These are phyloP conservation scores for Pyrrhoderma noxium DNA, from an alignment of 1,284 basidiomycete species.

Conservation along the genomic window DNA sequence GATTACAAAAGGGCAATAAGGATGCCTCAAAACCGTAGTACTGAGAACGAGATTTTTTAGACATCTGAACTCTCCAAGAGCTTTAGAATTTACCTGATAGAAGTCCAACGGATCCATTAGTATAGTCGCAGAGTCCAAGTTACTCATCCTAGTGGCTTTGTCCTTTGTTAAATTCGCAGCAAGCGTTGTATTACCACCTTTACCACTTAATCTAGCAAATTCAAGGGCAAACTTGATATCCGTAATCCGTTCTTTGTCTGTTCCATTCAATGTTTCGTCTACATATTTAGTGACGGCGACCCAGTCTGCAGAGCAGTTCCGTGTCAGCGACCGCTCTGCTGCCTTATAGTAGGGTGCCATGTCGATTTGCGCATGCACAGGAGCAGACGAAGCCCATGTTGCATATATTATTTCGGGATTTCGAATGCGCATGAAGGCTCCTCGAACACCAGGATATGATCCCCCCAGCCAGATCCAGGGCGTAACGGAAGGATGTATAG, in stretches of 20 bases:
- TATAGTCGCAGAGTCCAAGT: constrained; percentile 35
- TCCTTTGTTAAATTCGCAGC: constrained; percentile 30
- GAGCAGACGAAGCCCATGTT: constrained; percentile 43
- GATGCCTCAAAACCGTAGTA: constrained; percentile 41
- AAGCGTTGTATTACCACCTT: constrained; percentile 33
- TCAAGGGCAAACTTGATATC: constrained; percentile 37
- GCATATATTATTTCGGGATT: constrained; percentile 42
- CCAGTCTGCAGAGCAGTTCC: constrained; percentile 49
- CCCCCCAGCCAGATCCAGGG: constrained; percentile 45
- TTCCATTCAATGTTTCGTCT: constrained; percentile 33
- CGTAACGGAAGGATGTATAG: constrained; percentile 35
- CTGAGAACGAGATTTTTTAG: constrained; percentile 21
- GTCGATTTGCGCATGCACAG: constrained; percentile 43
- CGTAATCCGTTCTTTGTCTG: constrained; percentile 27
- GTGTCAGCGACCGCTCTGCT: constrained; percentile 40
- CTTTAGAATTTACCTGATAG: constrained; percentile 36
- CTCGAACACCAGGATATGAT: constrained; percentile 37
- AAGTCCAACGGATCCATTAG: constrained; percentile 43
- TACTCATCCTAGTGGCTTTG: constrained; percentile 31
- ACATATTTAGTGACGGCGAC: constrained; percentile 40
- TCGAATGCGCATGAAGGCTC: constrained; percentile 26
- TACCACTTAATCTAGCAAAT: constrained; percentile 36
- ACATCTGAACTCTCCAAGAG: neutral
- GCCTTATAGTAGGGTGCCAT: constrained; percentile 46
- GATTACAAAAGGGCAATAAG: constrained; percentile 41